Percentiles rank a stretch among this genome's conserved stretches.
phyloP scores from a whole-genome alignment of 2,329 filamentous ascomycete species.

The Sarocladium strictum region DNA sequence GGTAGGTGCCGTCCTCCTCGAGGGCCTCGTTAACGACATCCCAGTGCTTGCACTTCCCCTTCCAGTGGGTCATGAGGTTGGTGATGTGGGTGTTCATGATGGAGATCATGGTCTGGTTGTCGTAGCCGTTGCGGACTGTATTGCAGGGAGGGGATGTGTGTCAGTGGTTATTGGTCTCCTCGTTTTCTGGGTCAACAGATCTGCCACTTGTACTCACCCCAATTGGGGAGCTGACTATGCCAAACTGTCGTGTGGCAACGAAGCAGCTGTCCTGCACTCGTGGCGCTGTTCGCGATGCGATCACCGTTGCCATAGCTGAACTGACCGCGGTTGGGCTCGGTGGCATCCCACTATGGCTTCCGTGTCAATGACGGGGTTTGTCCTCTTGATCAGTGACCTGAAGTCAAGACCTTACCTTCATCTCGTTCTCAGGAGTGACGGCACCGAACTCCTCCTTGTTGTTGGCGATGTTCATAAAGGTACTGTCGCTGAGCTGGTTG shows the following conservation, averaged over 20 bases:
- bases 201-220: conserved; percentile 18
- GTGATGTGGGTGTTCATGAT: conserved; percentile 51
- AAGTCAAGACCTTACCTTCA: conserved; percentile 30
- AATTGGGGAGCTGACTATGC: conserved; percentile 32
- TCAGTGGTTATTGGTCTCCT: background rate
- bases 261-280: conserved; percentile 42
- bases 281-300: conserved; percentile 41
- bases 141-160: background rate
- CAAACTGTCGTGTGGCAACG: conserved; percentile 56
- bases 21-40: conserved; percentile 62
- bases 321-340: conserved; percentile 47
- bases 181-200: conserved; percentile 44
- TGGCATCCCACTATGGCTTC: conserved; percentile 47
- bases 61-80: conserved; percentile 50
- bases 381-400: background rate
- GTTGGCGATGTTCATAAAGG: conserved; percentile 50
- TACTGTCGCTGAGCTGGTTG: conserved; percentile 42
- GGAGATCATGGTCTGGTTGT: conserved; percentile 41
- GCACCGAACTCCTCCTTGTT: conserved; percentile 56
- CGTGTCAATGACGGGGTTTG: background rate
- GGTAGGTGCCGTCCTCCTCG: conserved; percentile 49
- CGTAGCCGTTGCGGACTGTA: conserved; percentile 1
- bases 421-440: conserved; percentile 58
- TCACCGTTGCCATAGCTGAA: conserved; percentile 57
- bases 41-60: conserved; percentile 56